Conservation (phyloP, 331 rosid genomes). For the Pyracantha coccinea region DNA sequence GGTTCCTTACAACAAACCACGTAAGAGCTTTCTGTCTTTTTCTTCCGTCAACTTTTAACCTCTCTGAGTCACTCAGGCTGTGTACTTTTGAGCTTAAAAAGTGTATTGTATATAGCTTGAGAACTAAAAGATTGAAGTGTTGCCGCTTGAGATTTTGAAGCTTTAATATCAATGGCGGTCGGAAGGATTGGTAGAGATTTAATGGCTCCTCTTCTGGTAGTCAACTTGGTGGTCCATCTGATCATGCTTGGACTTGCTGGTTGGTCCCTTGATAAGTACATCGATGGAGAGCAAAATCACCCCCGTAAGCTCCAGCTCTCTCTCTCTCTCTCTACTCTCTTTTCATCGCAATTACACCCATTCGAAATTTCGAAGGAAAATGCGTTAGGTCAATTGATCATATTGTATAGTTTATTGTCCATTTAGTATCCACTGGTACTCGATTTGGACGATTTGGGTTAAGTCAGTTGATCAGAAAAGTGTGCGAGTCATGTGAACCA, state of each 20-base stretch:
- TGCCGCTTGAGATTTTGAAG: neutral
- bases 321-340: neutral
- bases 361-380: too few relatives aligned
- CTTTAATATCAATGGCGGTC: conserved; percentile 7
- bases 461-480: too few relatives aligned
- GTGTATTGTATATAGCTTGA: too few relatives aligned
- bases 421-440: too few relatives aligned
- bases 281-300: conserved; percentile 32
- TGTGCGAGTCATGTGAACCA: too few relatives aligned
- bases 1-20: conserved; percentile 13
- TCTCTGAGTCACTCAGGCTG: neutral
- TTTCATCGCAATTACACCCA: neutral
- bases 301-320: conserved; percentile 20
- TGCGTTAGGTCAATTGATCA: too few relatives aligned
- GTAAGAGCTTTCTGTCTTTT: neutral
- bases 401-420: too few relatives aligned
- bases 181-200: conserved; percentile 23
- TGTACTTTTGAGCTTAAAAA: neutral
- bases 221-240: conserved; percentile 23
- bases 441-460: too few relatives aligned
- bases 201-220: conserved; percentile 28
- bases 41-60: conserved; percentile 1
- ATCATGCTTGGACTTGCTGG: conserved; percentile 33
- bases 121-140: too few relatives aligned
- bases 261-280: conserved; percentile 41